Evolutionary conservation across 2,329 filamentous ascomycete species (phyloP), one percentile per base, ranked within the genome.

Genomic region (Sporothrix pallida): DNA sequence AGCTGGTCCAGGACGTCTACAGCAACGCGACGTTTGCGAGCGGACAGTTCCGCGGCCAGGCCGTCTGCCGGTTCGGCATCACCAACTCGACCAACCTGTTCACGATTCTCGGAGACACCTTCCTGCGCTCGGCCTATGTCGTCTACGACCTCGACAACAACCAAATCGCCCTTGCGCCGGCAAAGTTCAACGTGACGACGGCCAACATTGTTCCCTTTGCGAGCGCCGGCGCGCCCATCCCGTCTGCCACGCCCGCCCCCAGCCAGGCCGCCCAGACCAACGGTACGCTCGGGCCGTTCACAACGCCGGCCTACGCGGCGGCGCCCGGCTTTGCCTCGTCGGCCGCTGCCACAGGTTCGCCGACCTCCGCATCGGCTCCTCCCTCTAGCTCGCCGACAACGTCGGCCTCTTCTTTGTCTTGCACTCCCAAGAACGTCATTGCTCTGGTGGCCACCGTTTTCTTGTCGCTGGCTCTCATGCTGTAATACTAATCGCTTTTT

Each of bases 81-180:
- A 84, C 87, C 76, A 87, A 87, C 78, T 82, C 83, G 70, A 83
- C 80, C 26, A 78, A 77, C 26, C 75, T 79, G 2, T 80, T 83
- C 0, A 87, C 81, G 75, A 80, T 89, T 58, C 83, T 90, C 9
- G 88, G 88, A 56, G 87, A 89, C 77, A 87, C 85, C 0, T 89
- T 90, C 78, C 80, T 90, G 44, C 85, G 88, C 72, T 89, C 87
- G 0, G 87, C 87, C 1, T 90, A 89, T 75, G 86, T 89, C 7
- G 87, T 89, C 7, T 90, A 89, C 75, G 88, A 90, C 75, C 80
- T 89, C 42, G 83, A 84, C 69, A 89, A 89, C 79, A 86, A 89
- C 78, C 81, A 89, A 77, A 82, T 90, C 72, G 87, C 79, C 26
- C 79, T 90, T 23, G 88, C 87, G 3, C 81, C 83, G 13, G 88